Percentiles rank a stretch among this genome's conserved stretches.
Conservation (phyloP, 768 basidiomycete species). For the Tylopilus balloui region DNA sequence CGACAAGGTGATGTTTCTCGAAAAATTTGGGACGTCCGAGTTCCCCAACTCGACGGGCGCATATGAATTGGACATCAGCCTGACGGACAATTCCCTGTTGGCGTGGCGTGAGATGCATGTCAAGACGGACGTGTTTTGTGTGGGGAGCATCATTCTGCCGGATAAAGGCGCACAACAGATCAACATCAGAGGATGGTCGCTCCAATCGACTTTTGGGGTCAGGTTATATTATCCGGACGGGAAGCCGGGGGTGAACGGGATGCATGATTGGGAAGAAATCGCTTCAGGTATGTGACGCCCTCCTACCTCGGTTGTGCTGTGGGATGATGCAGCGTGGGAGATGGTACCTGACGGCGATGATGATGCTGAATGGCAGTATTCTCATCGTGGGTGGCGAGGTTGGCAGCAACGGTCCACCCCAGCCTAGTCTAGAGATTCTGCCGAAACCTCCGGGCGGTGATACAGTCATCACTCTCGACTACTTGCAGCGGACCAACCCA, state of each 20-base stretch:
- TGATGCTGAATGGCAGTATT: constrained; percentile 70
- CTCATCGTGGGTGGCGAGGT: constrained; percentile 72
- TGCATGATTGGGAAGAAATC: constrained; percentile 76
- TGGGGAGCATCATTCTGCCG: constrained; percentile 66
- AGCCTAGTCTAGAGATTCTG: constrained; percentile 68
- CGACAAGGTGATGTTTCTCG: constrained; percentile 76
- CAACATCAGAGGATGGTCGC: constrained; percentile 48
- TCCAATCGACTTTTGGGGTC: constrained; percentile 66
- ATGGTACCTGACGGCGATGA: constrained; percentile 68
- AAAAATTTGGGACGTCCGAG: constrained; percentile 65
- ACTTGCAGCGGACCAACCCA: constrained; percentile 67
- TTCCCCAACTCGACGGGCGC: constrained; percentile 68
- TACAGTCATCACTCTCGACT: constrained; percentile 59
- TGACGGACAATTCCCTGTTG: constrained; percentile 38
- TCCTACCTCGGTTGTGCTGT: not conserved
- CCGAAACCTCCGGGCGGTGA: constrained; percentile 64
- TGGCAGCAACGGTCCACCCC: constrained; percentile 63
- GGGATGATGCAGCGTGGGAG: constrained; percentile 45
- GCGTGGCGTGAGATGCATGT: constrained; percentile 78
- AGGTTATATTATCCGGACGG: constrained; percentile 73
- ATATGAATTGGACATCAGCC: constrained; percentile 67
- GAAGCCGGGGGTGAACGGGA: constrained; percentile 60
- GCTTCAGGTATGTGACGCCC: constrained; percentile 49
- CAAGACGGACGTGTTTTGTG: constrained; percentile 77
- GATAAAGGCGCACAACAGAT: constrained; percentile 52